Evolutionary conservation across 345 rosid genomes (phyloP).

Genomic region (Euclidium syriacum): DNA sequence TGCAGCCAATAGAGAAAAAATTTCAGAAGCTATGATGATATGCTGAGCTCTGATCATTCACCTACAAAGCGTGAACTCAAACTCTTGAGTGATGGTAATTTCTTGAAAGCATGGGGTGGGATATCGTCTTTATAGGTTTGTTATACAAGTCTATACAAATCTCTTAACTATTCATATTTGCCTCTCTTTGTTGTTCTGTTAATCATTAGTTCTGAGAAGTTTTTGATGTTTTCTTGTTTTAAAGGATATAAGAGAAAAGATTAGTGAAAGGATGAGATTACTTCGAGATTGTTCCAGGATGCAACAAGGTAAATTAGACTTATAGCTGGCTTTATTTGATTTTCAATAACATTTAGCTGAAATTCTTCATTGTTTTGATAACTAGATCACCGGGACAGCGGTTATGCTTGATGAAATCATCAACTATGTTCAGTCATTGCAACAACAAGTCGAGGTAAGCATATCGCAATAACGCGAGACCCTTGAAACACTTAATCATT

Average conservation of each 20-base stretch:
- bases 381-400: slow-evolving; percentile 91
- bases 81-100: slow-evolving; percentile 66
- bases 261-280: slow-evolving; percentile 92
- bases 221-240: no score
- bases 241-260: slow-evolving; percentile 95
- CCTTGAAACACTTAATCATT: slow-evolving; percentile 4
- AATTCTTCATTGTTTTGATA: background rate
- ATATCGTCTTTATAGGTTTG: slow-evolving; percentile 91
- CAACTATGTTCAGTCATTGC: slow-evolving; percentile 93
- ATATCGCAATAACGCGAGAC: background rate
- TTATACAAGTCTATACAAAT: slow-evolving; percentile 48
- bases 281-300: slow-evolving; percentile 98
- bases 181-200: background rate
- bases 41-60: slow-evolving; percentile 96
- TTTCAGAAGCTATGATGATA: slow-evolving; percentile 89
- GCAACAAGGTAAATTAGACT: slow-evolving; percentile 72
- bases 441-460: slow-evolving; percentile 95
- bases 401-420: slow-evolving; percentile 99
- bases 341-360: background rate
- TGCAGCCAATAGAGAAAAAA: slow-evolving; percentile 60
- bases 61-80: slow-evolving; percentile 82
- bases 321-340: background rate
- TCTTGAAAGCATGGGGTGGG: slow-evolving; percentile 97
- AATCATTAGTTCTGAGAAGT: slow-evolving; percentile 19
- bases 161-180: background rate